Evolutionary conservation across 2,329 filamentous ascomycete genomes (phyloP), one percentile per base, ranked within the genome.

Genomic region (Neodidymelliopsis sp.): DNA sequence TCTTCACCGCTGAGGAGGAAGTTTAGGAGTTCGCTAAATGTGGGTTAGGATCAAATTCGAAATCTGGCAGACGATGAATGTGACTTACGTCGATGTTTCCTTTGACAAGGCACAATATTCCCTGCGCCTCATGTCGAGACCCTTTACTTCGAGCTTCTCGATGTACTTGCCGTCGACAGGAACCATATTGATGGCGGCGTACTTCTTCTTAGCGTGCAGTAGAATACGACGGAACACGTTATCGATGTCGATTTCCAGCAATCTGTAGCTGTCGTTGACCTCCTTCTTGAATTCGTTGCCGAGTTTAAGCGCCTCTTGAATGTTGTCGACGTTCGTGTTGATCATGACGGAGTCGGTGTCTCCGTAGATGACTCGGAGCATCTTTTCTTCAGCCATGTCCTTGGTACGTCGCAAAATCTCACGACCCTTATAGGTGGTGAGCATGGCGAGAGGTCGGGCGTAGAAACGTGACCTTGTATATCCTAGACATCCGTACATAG

Each of bases 341-440:
- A 99, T 97, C 94, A 99, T 99, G 75, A 99, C 94, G 7, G 94
- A 99, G 75, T 99, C 94, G 10, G 94, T 99, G 75, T 99, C 94
- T 77, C 94, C 94, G 65, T 99, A 99, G 56, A 99, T 97, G 71
- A 99, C 94, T 66, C 94, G 89, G 22, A 99, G 82, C 51, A 91
- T 87, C 61, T 89, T 92, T 65, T 85, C 90, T 75, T 99, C 94
- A 8, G 94, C 94, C 54, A 99, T 83, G 43, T 96, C 92, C 74
- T 97, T 99, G 47, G 94, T 99, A 70, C 90, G 95, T 57, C 90
- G 85, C 50, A 99, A 80, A 83, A 99, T 97, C 77, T 99, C 94
- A 78, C 94, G 91, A 49, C 94, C 94, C 74, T 99, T 97, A 78
- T 87, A 96, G 0, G 94, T 99, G 2, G 92, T 97, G 71, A 99